Base-by-base conservation (phyloP, 163 green algal species). In the Chlorella variabilis region DNA sequence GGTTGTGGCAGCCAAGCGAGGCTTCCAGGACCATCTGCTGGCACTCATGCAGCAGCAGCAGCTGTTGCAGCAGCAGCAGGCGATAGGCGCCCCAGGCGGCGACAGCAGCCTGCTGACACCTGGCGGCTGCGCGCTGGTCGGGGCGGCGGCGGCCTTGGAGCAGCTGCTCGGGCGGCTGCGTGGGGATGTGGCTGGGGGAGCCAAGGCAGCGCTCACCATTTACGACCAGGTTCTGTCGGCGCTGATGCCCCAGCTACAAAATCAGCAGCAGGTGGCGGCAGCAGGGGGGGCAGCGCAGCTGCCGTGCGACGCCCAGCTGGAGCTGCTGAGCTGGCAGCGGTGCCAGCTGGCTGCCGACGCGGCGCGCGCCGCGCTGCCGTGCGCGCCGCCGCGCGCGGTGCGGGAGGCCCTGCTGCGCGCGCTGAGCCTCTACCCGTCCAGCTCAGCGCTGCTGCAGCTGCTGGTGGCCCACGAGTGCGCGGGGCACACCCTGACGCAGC, bases 151-250 rank as follows among this genome's bases (percentile, higher is more conserved):
- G 4, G 56, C 56, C 0, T 80, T 80, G 18, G 73, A 80, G 56
- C 59, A 56, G 34, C 20, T 59, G 48, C 23, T 17, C 15, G 77
- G 62, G 25, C 63, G n/a, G 48, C 49, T 69, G 48, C 49, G 77
- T 3, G 65, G 77, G 48, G 29, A 42, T 36, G 25, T 68, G 36
- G 21, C 4, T 25, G 77, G 23, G 27, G 77, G 77, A 0, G 65
- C 45, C 21, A 68, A 65, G 18, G 77, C 77, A 27, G 77, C 77
- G 1, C 34, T 83, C 1, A 48, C 65, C 25, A 69, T 83, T 23
- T 83, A 77, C n/a, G 63, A 83, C 15, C 77, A 83, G 51, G 36
- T 77, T 23, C 65, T 83, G 15, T n/a, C 77, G 9, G 63, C 65
- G 0, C 65, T 83, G 63, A 15, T 66, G 76, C n/a, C 38, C 2